A percentile compares a stretch with the other conserved stretches of the same genome.
Evolutionary conservation across 805 yeast species (phyloP).

Genomic region (Kuraishia floccosa): DNA sequence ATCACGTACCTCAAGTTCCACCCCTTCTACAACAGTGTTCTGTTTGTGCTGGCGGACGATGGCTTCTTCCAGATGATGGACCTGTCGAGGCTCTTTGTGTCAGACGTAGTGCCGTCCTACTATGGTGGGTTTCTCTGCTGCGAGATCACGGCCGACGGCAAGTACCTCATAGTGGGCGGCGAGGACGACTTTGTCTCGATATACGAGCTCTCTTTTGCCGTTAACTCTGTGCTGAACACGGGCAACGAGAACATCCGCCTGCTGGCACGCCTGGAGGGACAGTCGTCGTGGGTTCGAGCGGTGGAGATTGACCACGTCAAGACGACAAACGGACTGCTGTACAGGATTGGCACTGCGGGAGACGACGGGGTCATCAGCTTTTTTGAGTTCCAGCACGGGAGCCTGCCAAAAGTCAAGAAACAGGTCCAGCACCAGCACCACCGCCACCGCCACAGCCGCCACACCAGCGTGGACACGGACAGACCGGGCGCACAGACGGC

Average conservation of each 20-base stretch:
- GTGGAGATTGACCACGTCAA: conserved; percentile 30
- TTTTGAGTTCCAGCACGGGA: conserved; percentile 43
- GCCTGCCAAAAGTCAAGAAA: conserved; percentile 22
- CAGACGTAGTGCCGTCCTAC: conserved; percentile 51
- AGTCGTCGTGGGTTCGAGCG: conserved; percentile 37
- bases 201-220: conserved; percentile 19
- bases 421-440: conserved; percentile 4
- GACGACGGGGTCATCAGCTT: conserved; percentile 41
- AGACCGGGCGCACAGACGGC: not conserved
- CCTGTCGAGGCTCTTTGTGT: conserved; percentile 24
- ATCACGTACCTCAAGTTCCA: conserved; percentile 35
- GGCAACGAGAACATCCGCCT: conserved; percentile 12
- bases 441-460: conserved; percentile 6
- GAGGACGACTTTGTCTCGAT: conserved; percentile 39
- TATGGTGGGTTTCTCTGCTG: conserved; percentile 52
- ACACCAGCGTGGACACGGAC: conserved; percentile 5
- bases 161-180: conserved; percentile 38
- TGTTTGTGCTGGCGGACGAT: conserved; percentile 51
- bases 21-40: conserved; percentile 24
- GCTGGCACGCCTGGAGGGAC: conserved; percentile 29
- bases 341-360: conserved; percentile 41
- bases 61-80: conserved; percentile 53
- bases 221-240: conserved; percentile 1
- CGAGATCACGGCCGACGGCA: conserved; percentile 35
- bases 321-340: conserved; percentile 18